Evolutionary conservation across 768 basidiomycete species (phyloP).

Genomic region (Lactifluus subvellereus): DNA sequence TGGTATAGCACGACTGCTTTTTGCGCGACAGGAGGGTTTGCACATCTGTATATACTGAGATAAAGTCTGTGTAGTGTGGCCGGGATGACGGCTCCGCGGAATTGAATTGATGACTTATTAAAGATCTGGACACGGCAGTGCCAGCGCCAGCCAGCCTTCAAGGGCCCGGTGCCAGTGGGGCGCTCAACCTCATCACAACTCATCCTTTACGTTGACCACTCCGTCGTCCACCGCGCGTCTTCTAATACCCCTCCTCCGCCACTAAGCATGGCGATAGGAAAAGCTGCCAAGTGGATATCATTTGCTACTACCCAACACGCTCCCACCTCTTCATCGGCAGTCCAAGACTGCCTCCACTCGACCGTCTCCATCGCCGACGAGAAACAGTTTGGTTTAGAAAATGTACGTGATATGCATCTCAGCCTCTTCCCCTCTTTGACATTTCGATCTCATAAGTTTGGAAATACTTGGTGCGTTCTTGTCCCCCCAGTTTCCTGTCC

Average conservation of each 20-base stretch:
- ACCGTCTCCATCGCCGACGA: slow-evolving; percentile 54
- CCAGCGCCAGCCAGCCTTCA: background rate
- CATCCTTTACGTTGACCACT: background rate
- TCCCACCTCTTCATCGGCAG: slow-evolving; percentile 1
- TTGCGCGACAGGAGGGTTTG: too few relatives aligned
- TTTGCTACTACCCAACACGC: slow-evolving; percentile 19
- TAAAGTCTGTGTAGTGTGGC: background rate
- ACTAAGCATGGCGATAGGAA: slow-evolving; percentile 21
- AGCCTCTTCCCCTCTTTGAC: slow-evolving; percentile 11
- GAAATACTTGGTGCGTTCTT: slow-evolving; percentile 80
- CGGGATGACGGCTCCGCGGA: slow-evolving; percentile 6
- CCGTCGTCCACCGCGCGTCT: background rate
- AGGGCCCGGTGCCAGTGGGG: background rate
- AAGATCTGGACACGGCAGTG: background rate
- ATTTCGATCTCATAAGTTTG: slow-evolving; percentile 54
- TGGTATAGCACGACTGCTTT: too few relatives aligned
- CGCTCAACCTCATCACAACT: background rate
- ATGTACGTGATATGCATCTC: slow-evolving; percentile 50
- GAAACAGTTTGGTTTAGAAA: slow-evolving; percentile 95
- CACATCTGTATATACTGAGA: too few relatives aligned
- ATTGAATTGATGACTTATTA: background rate
- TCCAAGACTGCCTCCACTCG: slow-evolving; percentile 14
- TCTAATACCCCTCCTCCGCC: background rate
- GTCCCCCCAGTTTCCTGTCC: background rate
- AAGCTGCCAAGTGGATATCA: slow-evolving; percentile 24